Conservation (phyloP, 164 flowering plant genomes). For the Chloranthus sessilifolius region DNA sequence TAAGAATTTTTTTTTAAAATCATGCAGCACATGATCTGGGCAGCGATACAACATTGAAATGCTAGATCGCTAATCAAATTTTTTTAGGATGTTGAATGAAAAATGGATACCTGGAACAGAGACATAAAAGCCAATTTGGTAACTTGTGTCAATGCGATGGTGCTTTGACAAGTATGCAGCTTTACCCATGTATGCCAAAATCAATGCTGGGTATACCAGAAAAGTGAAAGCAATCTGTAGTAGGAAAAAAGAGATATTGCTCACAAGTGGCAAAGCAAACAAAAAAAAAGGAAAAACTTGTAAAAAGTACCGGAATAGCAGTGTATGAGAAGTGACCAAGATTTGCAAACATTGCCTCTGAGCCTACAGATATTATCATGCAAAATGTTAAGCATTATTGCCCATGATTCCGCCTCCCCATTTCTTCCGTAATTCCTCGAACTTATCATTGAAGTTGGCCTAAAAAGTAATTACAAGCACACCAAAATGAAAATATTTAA, state of each 20-base stretch:
- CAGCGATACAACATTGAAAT: too few relatives aligned
- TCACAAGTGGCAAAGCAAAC: neutral
- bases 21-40: too few relatives aligned
- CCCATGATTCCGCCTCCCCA: too few relatives aligned
- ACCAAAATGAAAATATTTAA: too few relatives aligned
- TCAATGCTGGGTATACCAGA: constrained; percentile 85
- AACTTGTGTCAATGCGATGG: constrained; percentile 37
- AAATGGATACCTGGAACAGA: constrained; percentile 94
- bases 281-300: neutral
- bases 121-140: constrained; percentile 66
- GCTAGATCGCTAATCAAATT: too few relatives aligned
- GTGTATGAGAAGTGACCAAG: constrained; percentile 61
- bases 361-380: constrained; percentile 30
- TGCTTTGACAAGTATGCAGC: constrained; percentile 87
- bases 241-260: too few relatives aligned
- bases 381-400: neutral
- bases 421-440: too few relatives aligned
- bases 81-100: too few relatives aligned
- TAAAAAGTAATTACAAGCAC: too few relatives aligned
- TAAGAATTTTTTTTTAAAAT: too few relatives aligned
- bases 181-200: constrained; percentile 94
- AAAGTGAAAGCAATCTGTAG: constrained; percentile 84
- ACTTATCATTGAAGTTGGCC: too few relatives aligned
- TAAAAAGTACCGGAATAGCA: constrained; percentile 40
- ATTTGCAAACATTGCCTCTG: constrained; percentile 72